Evolutionary conservation across 2,329 filamentous ascomycete species (phyloP).

Genomic region (Diaporthe vaccinii): DNA sequence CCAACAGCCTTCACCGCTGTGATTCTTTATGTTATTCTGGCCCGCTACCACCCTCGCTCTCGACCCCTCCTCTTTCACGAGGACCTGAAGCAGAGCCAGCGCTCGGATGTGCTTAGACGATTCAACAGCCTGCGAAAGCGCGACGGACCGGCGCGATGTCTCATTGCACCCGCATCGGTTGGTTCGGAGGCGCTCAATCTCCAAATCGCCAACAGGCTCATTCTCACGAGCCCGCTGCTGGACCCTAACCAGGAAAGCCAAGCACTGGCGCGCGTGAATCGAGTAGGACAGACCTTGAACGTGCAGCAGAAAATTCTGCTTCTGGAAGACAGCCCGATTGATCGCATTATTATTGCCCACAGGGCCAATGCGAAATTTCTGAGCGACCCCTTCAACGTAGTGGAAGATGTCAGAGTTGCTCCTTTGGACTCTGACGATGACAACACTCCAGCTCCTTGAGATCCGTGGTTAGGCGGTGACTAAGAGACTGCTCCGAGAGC

Average conservation of each 20-base stretch:
- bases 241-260: slow-evolving; percentile 20
- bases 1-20: slow-evolving; percentile 30
- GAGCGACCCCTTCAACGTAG: slow-evolving; percentile 12
- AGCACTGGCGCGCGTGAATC: slow-evolving; percentile 31
- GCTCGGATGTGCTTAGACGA: background rate
- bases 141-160: background rate
- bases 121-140: slow-evolving; percentile 33
- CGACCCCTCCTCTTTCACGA: slow-evolving; percentile 26
- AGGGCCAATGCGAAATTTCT: background rate
- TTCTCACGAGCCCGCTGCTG: slow-evolving; percentile 33
- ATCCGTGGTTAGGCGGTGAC: background rate
- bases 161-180: slow-evolving; percentile 17
- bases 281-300: slow-evolving; percentile 6
- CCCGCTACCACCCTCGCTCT: background rate
- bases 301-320: slow-evolving; percentile 14
- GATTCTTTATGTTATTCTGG: slow-evolving; percentile 26
- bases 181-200: slow-evolving; percentile 33
- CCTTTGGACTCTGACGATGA: background rate
- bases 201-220: slow-evolving; percentile 34
- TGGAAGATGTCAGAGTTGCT: background rate
- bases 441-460: background rate
- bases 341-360: slow-evolving; percentile 21
- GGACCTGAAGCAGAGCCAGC: slow-evolving; percentile 10
- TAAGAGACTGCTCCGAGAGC: background rate
- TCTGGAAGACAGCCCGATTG: slow-evolving; percentile 30